A percentile compares a stretch with the other conserved stretches of the same genome.
phyloP scores from a whole-genome alignment of 1,284 basidiomycete genomes.

The Ustilago esculenta region DNA sequence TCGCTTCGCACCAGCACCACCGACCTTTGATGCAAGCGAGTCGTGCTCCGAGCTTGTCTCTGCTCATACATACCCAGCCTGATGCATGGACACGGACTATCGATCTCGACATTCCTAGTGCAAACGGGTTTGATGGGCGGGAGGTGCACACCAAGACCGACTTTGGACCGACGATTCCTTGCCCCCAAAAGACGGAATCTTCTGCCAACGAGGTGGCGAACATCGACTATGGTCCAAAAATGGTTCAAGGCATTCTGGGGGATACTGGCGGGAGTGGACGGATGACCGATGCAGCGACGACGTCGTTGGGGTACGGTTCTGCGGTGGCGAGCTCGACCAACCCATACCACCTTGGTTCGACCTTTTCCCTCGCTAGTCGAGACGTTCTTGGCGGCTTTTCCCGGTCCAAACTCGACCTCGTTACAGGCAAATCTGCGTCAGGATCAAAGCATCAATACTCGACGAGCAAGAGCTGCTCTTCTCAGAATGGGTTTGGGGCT shows the following conservation, averaged over 20 bases:
- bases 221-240: slow-evolving; percentile 7
- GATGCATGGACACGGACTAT: slow-evolving; percentile 21
- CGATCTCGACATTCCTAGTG: slow-evolving; percentile 8
- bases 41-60: slow-evolving; percentile 21
- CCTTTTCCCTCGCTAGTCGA: slow-evolving; percentile 4
- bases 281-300: slow-evolving; percentile 5
- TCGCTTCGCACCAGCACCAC: background rate
- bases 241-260: slow-evolving; percentile 1
- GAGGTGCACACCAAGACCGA: background rate
- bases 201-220: background rate
- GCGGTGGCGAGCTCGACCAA: slow-evolving; percentile 26
- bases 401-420: slow-evolving; percentile 1
- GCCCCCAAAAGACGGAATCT: no score
- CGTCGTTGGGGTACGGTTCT: slow-evolving; percentile 16
- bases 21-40: background rate
- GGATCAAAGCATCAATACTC: background rate
- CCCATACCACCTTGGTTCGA: slow-evolving; percentile 19
- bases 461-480: slow-evolving; percentile 5
- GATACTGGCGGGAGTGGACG: slow-evolving; percentile 2
- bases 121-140: background rate
- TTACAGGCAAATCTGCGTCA: background rate
- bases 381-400: slow-evolving; percentile 2
- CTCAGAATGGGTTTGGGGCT: background rate
- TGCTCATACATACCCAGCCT: slow-evolving; percentile 28
- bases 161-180: no score